Conservation (phyloP, 345 rosid species). For the Erodium maritimum region DNA sequence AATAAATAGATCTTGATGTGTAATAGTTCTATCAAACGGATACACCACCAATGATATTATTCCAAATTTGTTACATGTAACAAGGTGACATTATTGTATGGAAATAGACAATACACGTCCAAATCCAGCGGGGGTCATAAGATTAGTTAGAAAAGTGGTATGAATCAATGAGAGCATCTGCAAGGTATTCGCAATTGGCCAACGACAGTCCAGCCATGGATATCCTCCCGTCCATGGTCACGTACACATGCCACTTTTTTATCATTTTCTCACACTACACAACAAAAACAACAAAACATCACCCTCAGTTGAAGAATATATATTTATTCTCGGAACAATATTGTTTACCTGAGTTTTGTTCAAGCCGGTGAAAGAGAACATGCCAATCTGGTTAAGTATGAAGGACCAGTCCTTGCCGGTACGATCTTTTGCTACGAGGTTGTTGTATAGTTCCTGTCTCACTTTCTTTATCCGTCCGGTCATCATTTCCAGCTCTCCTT, state of each 20-base stretch:
- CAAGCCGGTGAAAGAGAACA: conserved; percentile 96
- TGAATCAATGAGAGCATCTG: conserved; percentile 78
- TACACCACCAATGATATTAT: too few relatives aligned
- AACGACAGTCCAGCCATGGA: conserved; percentile 77
- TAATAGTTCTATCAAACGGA: too few relatives aligned
- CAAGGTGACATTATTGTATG: too few relatives aligned
- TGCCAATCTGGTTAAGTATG: conserved; percentile 84
- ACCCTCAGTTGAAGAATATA: background rate
- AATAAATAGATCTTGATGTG: too few relatives aligned
- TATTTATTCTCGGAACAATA: background rate
- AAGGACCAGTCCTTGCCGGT: conserved; percentile 96
- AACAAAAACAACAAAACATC: background rate
- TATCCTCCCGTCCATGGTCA: conserved; percentile 95
- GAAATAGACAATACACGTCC: too few relatives aligned
- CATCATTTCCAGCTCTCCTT: conserved; percentile 92
- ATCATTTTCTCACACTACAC: conserved; percentile 79
- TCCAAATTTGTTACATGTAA: too few relatives aligned
- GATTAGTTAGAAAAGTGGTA: conserved; percentile 19
- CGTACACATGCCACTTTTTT: conserved; percentile 80
- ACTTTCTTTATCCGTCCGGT: conserved; percentile 89
- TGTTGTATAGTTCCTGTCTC: conserved; percentile 59
- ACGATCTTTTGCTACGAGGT: conserved; percentile 63
- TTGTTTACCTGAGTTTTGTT: conserved; percentile 89
- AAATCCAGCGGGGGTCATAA: too few relatives aligned
- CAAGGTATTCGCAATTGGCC: conserved; percentile 89